Evolutionary conservation across 176 grass and related monocot genomes (phyloP).

Genomic region (Alloteropsis semialata): DNA sequence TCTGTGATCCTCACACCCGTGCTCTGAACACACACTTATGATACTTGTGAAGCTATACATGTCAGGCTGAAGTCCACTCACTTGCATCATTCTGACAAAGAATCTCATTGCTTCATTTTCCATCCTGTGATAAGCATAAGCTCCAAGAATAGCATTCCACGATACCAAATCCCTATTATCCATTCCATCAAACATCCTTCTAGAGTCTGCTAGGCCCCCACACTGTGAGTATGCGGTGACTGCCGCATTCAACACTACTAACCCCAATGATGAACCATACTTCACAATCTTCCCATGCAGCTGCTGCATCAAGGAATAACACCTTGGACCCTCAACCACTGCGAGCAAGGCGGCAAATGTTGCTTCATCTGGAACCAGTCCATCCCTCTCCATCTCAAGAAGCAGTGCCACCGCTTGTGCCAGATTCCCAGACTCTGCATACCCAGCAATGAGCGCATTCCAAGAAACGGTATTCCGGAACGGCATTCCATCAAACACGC

Average conservation of each 20-base stretch:
- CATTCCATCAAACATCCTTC: conserved; percentile 58
- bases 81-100: conserved; percentile 47
- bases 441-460: conserved; percentile 50
- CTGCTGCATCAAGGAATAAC: conserved; percentile 33
- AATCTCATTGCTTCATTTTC: conserved; percentile 16
- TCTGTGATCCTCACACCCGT: neutral
- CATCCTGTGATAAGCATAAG: conserved; percentile 40
- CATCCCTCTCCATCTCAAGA: conserved; percentile 42
- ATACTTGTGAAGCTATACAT: conserved; percentile 70
- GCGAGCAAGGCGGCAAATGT: conserved; percentile 50
- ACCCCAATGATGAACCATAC: conserved; percentile 17
- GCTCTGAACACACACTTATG: conserved; percentile 40
- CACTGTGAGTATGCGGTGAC: conserved; percentile 53
- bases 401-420: neutral
- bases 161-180: conserved; percentile 56
- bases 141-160: conserved; percentile 70
- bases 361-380: conserved; percentile 41
- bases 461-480: conserved; percentile 52
- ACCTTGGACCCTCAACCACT: neutral
- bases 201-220: conserved; percentile 27
- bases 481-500: conserved; percentile 50
- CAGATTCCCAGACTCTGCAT: neutral
- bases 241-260: conserved; percentile 50
- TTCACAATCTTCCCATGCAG: conserved; percentile 59
- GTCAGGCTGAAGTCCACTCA: conserved; percentile 29